phyloP scores from a whole-genome alignment of 2,329 filamentous ascomycete genomes.

The Saccharata proteae region DNA sequence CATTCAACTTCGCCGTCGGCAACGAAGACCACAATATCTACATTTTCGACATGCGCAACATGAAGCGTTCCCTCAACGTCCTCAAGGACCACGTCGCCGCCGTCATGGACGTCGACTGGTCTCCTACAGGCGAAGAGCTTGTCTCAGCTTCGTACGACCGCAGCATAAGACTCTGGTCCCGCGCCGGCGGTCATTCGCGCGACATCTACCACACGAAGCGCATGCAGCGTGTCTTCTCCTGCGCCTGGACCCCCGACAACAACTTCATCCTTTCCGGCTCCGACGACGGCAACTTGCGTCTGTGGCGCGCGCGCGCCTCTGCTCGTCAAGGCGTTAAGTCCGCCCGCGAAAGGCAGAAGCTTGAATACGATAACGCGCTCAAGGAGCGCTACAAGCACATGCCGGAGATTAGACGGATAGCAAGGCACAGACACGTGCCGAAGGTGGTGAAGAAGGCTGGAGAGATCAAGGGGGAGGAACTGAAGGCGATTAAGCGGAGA shows the following conservation, averaged over 20 bases:
- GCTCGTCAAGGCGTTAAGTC: constrained; percentile 76
- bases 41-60: constrained; percentile 88
- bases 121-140: constrained; percentile 85
- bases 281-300: constrained; percentile 80
- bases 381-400: constrained; percentile 76
- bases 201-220: constrained; percentile 97
- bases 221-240: constrained; percentile 88
- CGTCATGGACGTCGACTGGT: constrained; percentile 95
- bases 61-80: constrained; percentile 77
- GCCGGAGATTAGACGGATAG: constrained; percentile 88
- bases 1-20: constrained; percentile 86
- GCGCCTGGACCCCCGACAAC: constrained; percentile 75
- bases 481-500: constrained; percentile 74
- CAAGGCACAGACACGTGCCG: constrained; percentile 80
- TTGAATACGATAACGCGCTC: constrained; percentile 84
- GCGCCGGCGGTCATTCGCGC: constrained; percentile 68
- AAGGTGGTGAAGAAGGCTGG: constrained; percentile 90
- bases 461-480: constrained; percentile 86
- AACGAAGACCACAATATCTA: constrained; percentile 92
- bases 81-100: constrained; percentile 82
- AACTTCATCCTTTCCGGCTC: constrained; percentile 83
- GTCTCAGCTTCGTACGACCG: constrained; percentile 83
- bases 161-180: constrained; percentile 75
- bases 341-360: constrained; percentile 68
- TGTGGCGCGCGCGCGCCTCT: constrained; percentile 85